Evolutionary conservation across 148 eudicot genomes (phyloP).

Genomic region (Amaranthus palmeri): DNA sequence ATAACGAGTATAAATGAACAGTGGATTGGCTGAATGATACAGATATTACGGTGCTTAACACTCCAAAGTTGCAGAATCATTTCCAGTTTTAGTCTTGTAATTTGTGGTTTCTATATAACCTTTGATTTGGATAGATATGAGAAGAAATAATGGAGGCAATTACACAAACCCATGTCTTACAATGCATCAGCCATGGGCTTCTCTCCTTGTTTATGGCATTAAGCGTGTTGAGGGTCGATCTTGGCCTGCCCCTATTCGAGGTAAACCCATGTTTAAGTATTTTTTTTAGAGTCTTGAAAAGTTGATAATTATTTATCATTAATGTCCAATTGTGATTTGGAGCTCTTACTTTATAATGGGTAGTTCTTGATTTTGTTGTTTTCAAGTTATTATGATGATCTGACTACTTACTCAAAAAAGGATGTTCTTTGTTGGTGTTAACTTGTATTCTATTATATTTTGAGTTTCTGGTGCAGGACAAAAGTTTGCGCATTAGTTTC

Average conservation of each 20-base stretch:
- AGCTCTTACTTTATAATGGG: constrained; percentile 5
- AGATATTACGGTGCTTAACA: too few relatives aligned
- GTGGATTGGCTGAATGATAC: too few relatives aligned
- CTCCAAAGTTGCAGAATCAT: too few relatives aligned
- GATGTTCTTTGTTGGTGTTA: constrained; percentile 5
- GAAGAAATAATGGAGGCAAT: constrained; percentile 39
- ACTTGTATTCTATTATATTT: background rate
- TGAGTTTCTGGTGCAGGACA: background rate
- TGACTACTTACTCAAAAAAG: background rate
- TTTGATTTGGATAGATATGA: constrained; percentile 9
- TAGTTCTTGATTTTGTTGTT: background rate
- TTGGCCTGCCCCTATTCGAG: constrained; percentile 91
- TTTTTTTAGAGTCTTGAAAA: background rate
- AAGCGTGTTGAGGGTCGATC: constrained; percentile 97
- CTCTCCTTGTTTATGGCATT: constrained; percentile 78
- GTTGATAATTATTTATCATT: background rate
- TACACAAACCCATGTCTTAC: constrained; percentile 74
- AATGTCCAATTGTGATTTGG: background rate
- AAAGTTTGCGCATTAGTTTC: background rate
- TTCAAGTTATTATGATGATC: background rate
- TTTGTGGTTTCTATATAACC: too few relatives aligned
- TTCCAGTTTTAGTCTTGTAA: too few relatives aligned
- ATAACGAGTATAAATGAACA: too few relatives aligned
- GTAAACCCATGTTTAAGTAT: constrained; percentile 20
- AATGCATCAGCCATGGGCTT: constrained; percentile 99